Percentiles rank a stretch among this genome's conserved stretches.
These are phyloP conservation scores for Stephania japonica DNA, from an alignment of 164 flowering plant genomes.

Conservation along the genomic window DNA sequence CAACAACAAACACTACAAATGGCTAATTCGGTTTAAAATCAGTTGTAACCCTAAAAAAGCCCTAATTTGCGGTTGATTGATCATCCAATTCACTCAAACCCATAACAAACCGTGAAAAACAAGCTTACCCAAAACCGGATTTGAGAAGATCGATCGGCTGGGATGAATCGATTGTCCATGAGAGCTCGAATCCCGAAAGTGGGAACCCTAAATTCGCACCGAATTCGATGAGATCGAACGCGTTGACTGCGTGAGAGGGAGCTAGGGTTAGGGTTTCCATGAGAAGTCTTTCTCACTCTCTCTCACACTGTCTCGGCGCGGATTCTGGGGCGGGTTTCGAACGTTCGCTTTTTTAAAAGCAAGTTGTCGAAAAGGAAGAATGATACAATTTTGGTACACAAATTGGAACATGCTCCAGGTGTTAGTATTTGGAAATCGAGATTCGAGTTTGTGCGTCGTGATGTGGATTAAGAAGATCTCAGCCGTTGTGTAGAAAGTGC, in stretches of 20 bases:
- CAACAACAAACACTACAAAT: neutral
- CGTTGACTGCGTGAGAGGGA: constrained; percentile 5
- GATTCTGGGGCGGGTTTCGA: neutral
- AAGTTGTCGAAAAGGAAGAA: too few species aligned
- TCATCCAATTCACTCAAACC: neutral
- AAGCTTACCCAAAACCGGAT: neutral
- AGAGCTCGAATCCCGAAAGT: constrained; percentile 6
- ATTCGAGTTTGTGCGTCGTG: too few species aligned
- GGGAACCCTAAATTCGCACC: constrained; percentile 2
- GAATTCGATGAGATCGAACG: neutral
- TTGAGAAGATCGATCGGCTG: neutral
- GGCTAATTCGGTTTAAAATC: neutral
- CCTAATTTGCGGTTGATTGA: neutral
- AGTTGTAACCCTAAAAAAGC: neutral
- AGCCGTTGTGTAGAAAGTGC: too few species aligned
- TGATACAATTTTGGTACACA: too few species aligned
- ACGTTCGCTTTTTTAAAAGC: neutral
- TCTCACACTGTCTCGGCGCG: constrained; percentile 3
- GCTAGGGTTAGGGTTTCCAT: constrained; percentile 16
- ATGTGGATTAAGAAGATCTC: too few species aligned
- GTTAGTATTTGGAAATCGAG: too few species aligned
- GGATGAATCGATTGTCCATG: constrained; percentile 2
- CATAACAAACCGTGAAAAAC: neutral
- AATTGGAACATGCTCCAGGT: too few species aligned
- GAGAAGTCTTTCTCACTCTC: neutral